These are phyloP conservation scores for Trametes sanguinea DNA, from an alignment of 768 basidiomycete genomes.

Conservation along the genomic window DNA sequence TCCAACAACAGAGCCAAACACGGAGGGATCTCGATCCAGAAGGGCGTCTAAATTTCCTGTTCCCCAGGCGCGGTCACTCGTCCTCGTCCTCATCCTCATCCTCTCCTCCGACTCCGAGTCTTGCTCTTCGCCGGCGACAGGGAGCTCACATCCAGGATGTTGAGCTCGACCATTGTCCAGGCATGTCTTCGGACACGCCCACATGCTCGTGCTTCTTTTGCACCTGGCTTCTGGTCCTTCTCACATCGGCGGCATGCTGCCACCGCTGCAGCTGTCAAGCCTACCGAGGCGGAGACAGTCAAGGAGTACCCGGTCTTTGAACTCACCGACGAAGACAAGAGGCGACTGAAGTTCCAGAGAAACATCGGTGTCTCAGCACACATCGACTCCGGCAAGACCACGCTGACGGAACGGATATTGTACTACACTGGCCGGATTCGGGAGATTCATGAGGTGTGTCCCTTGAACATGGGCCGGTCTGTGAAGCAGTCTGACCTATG, in stretches of 20 bases:
- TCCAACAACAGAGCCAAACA: not conserved
- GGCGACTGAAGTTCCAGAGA: constrained; percentile 72
- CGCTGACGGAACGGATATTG: constrained; percentile 91
- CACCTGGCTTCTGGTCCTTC: constrained; percentile 11
- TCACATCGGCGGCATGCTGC: constrained; percentile 25
- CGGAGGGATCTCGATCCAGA: constrained; percentile 1
- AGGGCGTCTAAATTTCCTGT: constrained; percentile 9
- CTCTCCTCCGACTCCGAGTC: not conserved
- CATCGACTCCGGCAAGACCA: constrained; percentile 98
- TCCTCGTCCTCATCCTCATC: too few species aligned
- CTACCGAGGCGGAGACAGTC: constrained; percentile 17
- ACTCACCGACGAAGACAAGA: constrained; percentile 65
- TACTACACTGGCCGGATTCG: constrained; percentile 96
- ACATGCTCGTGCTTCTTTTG: constrained; percentile 1
- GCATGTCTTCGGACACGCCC: constrained; percentile 21
- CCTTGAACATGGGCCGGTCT: too few species aligned
- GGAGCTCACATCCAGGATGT: constrained; percentile 21
- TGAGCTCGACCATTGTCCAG: constrained; percentile 20
- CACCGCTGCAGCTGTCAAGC: constrained; percentile 27
- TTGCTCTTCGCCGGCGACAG: constrained; percentile 20
- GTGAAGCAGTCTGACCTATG: too few species aligned
- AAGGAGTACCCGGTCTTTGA: constrained; percentile 27
- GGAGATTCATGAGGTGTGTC: constrained; percentile 91
- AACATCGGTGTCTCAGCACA: constrained; percentile 97
- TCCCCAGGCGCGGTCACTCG: not conserved